Evolutionary conservation across 305 asterid genomes (phyloP).

Genomic region (Fraxinus sp.): DNA sequence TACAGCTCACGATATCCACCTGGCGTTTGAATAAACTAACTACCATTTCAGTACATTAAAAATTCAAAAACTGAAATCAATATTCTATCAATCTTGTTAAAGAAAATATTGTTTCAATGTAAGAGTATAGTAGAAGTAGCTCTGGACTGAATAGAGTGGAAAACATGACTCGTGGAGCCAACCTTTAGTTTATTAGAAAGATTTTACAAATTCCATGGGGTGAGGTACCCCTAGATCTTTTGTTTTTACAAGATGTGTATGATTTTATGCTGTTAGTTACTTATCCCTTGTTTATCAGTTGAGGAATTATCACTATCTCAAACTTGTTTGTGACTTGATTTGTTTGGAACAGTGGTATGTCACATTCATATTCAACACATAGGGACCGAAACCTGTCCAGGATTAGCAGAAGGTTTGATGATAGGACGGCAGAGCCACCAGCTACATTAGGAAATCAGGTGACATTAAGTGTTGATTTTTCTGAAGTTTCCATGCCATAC

Average conservation of each 20-base stretch:
- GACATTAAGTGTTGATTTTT: background rate
- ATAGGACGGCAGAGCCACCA: conserved; percentile 45
- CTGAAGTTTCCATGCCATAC: background rate
- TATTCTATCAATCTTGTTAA: background rate
- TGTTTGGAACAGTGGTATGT: conserved; percentile 62
- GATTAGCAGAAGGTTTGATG: conserved; percentile 49
- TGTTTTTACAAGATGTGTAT: background rate
- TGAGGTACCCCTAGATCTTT: background rate
- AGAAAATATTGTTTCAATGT: background rate
- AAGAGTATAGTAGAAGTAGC: background rate
- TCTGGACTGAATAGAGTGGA: background rate
- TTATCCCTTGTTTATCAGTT: background rate
- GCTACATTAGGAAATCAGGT: conserved; percentile 58
- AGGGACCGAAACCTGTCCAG: conserved; percentile 61
- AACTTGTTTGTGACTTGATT: conserved; percentile 12
- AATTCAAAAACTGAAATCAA: background rate
- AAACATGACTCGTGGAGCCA: background rate
- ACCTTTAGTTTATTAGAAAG: background rate
- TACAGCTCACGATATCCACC: background rate
- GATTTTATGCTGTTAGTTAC: conserved; percentile 16
- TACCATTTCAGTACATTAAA: background rate
- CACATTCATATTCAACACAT: conserved; percentile 78
- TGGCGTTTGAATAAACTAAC: background rate
- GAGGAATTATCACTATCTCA: conserved; percentile 6
- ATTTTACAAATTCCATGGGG: conserved; percentile 3